Conservation (phyloP, 768 basidiomycete genomes). For the Lentinula aciculospora region DNA sequence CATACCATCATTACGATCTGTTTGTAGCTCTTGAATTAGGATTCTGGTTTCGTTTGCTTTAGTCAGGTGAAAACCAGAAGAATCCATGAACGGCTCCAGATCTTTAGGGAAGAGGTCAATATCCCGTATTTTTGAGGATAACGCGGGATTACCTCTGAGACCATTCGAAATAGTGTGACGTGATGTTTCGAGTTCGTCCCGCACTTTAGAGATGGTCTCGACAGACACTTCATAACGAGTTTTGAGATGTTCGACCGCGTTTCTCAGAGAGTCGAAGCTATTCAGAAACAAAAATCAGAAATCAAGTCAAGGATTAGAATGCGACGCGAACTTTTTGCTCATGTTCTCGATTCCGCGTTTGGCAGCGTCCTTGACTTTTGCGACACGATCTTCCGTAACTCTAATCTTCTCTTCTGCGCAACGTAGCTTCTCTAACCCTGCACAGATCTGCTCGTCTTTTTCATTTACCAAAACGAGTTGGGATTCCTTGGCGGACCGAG, state of each 20-base stretch:
- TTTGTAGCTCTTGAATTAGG: slow-evolving; percentile 25
- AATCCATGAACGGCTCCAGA: slow-evolving; percentile 22
- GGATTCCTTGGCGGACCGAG: slow-evolving; percentile 2
- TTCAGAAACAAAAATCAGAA: neutral
- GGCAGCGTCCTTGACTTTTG: slow-evolving; percentile 10
- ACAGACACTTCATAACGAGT: slow-evolving; percentile 17
- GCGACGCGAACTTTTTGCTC: slow-evolving; percentile 12
- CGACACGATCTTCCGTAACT: slow-evolving; percentile 4
- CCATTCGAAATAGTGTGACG: slow-evolving; percentile 14
- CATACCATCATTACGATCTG: slow-evolving; percentile 29
- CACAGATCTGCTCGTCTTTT: slow-evolving; percentile 1
- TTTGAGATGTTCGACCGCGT: slow-evolving; percentile 21
- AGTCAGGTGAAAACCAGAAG: slow-evolving; percentile 18
- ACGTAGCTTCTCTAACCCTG: neutral
- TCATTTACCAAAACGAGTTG: neutral
- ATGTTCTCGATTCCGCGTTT: slow-evolving; percentile 13
- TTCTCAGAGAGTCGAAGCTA: slow-evolving; percentile 25
- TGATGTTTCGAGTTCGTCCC: slow-evolving; percentile 19
- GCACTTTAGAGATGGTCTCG: slow-evolving; percentile 18
- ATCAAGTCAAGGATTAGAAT: neutral
- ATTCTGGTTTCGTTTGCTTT: slow-evolving; percentile 20
- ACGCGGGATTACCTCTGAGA: slow-evolving; percentile 20
- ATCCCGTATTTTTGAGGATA: neutral
- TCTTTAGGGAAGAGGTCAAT: slow-evolving; percentile 11
- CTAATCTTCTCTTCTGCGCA: neutral